Conservation (phyloP, 371 early-diverging fungal species). For the Lichtheimia ornata region DNA sequence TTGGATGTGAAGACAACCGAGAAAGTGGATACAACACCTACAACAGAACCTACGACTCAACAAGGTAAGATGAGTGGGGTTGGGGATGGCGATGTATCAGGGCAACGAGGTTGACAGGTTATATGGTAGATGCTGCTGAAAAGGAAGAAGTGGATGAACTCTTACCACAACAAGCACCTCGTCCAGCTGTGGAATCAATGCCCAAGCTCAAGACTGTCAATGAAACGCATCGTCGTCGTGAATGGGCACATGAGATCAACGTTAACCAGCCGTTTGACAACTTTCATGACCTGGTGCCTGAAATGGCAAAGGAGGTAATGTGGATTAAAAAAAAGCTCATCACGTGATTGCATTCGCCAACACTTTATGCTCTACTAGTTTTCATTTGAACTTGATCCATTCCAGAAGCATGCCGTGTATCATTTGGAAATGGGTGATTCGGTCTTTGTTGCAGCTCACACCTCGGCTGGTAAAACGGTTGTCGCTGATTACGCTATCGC, state of each 20-base stretch:
- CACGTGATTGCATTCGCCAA: background rate
- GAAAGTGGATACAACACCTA: background rate
- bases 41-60: background rate
- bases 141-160: constrained; percentile 41
- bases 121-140: background rate
- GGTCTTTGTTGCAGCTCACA: constrained; percentile 99
- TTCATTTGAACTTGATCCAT: constrained; percentile 97
- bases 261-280: constrained; percentile 81
- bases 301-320: constrained; percentile 73
- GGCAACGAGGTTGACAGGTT: too few species aligned
- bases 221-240: constrained; percentile 51
- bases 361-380: constrained; percentile 46
- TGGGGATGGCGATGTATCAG: too few species aligned
- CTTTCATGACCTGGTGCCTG: constrained; percentile 83
- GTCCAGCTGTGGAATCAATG: constrained; percentile 5
- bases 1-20: constrained; percentile 34
- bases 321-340: background rate
- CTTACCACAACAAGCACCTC: constrained; percentile 27
- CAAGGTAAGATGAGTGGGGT: constrained; percentile 5
- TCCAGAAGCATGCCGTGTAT: constrained; percentile 98
- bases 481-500: constrained; percentile 99
- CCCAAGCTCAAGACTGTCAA: constrained; percentile 31
- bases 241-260: constrained; percentile 95
- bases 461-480: constrained; percentile 99
- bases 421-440: constrained; percentile 93